These are phyloP conservation scores for Thalassiosira hispida DNA, from an alignment of 352 stramenopile genomes.

Conservation along the genomic window DNA sequence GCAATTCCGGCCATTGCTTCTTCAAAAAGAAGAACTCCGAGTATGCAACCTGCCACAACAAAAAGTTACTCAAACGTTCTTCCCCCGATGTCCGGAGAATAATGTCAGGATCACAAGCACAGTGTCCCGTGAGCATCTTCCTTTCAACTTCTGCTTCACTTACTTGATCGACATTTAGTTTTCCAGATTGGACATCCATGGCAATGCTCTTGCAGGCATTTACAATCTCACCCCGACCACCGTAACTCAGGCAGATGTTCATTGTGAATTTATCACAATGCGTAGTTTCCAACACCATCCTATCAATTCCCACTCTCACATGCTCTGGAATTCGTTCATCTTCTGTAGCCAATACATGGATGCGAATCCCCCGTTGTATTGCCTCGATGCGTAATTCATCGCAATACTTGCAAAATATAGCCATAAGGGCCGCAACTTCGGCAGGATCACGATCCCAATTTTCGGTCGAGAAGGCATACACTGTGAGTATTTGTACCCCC, in stretches of 20 bases:
- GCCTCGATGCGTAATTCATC: constrained; percentile 91
- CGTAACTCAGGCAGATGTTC: constrained; percentile 93
- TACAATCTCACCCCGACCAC: constrained; percentile 94
- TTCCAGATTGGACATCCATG: constrained; percentile 85
- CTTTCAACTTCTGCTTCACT: constrained; percentile 87
- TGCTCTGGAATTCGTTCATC: constrained; percentile 69
- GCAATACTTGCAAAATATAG: constrained; percentile 94
- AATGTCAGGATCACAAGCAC: constrained; percentile 88
- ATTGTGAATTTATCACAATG: constrained; percentile 84
- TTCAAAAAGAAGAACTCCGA: constrained; percentile 97
- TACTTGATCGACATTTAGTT: constrained; percentile 85
- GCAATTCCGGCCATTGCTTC: constrained; percentile 94
- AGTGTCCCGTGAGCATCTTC: constrained; percentile 62
- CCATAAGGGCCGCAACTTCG: constrained; percentile 94
- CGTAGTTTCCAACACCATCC: constrained; percentile 88
- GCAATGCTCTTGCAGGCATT: constrained; percentile 90
- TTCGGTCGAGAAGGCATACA: constrained; percentile 98
- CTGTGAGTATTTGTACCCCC: constrained; percentile 88
- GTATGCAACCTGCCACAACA: constrained; percentile 98
- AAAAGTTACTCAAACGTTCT: constrained; percentile 95
- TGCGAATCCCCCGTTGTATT: constrained; percentile 89
- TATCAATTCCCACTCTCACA: constrained; percentile 70
- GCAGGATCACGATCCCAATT: constrained; percentile 94
- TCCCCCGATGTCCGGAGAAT: constrained; percentile 96
- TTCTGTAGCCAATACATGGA: constrained; percentile 88